Evolutionary conservation across 805 yeast species (phyloP).

Genomic region (Hanseniaspora singularis): DNA sequence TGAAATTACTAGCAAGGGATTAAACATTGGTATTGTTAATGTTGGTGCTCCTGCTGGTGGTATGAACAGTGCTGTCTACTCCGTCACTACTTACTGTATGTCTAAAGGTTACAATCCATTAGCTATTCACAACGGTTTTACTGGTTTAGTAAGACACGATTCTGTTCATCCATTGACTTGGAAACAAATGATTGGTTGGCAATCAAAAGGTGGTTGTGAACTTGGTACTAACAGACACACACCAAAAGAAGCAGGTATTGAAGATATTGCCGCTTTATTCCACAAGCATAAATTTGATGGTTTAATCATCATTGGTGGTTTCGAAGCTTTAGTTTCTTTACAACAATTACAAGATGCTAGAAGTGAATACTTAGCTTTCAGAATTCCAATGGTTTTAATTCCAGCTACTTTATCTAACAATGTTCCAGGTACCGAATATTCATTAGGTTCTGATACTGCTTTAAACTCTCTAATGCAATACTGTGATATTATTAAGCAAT

Average conservation of each 20-base stretch:
- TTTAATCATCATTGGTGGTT: slow-evolving; percentile 65
- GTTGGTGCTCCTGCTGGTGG: slow-evolving; percentile 78
- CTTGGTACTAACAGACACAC: slow-evolving; percentile 67
- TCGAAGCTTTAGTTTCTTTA: slow-evolving; percentile 65
- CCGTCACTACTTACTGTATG: slow-evolving; percentile 62
- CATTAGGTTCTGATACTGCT: slow-evolving; percentile 92
- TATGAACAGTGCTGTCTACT: slow-evolving; percentile 63
- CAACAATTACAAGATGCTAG: slow-evolving; percentile 54
- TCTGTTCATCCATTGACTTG: slow-evolving; percentile 48
- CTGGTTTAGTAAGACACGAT: slow-evolving; percentile 56
- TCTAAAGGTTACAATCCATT: slow-evolving; percentile 62
- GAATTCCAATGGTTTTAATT: slow-evolving; percentile 84
- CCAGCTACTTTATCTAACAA: slow-evolving; percentile 96
- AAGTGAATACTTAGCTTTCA: slow-evolving; percentile 59
- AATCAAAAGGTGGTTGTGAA: slow-evolving; percentile 65
- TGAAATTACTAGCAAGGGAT: slow-evolving; percentile 39
- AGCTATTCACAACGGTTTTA: slow-evolving; percentile 64
- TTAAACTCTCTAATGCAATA: slow-evolving; percentile 78
- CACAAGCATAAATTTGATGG: slow-evolving; percentile 61
- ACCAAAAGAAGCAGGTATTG: slow-evolving; percentile 55
- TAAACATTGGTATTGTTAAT: slow-evolving; percentile 57
- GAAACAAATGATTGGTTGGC: slow-evolving; percentile 65
- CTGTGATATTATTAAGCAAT: slow-evolving; percentile 90
- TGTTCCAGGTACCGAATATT: slow-evolving; percentile 97
- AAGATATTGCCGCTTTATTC: slow-evolving; percentile 59